Evolutionary conservation across 179 eudicot genomes (phyloP).

Genomic region (Corrigiola litoralis): DNA sequence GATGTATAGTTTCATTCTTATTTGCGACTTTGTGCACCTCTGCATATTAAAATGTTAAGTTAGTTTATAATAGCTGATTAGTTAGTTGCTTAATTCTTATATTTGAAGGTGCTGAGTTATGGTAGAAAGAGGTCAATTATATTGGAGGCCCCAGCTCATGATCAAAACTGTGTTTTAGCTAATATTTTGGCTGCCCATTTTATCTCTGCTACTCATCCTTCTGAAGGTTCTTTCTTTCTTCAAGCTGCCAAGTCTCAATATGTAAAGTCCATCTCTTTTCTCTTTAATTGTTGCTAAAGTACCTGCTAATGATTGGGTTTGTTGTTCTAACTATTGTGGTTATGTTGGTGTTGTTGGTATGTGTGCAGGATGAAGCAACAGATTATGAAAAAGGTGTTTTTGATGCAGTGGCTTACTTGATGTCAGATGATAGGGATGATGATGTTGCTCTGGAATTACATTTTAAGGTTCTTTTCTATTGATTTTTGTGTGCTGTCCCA

Average conservation of each 20-base stretch:
- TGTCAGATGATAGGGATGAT: conserved; percentile 70
- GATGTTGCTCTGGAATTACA: conserved; percentile 62
- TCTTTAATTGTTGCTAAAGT: neutral
- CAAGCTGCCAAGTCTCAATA: conserved; percentile 53
- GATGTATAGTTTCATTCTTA: too few species aligned
- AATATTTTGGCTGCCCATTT: conserved; percentile 71
- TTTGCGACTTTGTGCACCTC: too few species aligned
- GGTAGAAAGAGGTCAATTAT: conserved; percentile 67
- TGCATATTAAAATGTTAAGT: too few species aligned
- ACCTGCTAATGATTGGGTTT: neutral
- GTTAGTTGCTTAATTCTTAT: neutral
- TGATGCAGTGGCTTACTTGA: conserved; percentile 49
- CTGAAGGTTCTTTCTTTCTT: conserved; percentile 40
- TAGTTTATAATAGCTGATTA: neutral
- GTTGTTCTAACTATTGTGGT: neutral
- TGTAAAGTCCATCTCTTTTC: conserved; percentile 26
- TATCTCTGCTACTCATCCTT: conserved; percentile 30
- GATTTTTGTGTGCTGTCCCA: neutral
- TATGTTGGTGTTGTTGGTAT: conserved; percentile 2
- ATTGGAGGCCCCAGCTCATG: conserved; percentile 59
- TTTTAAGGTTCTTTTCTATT: conserved; percentile 42
- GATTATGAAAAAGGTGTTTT: conserved; percentile 80
- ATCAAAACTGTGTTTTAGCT: conserved; percentile 63
- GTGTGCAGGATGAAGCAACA: conserved; percentile 60
- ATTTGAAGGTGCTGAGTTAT: conserved; percentile 44